phyloP scores from a whole-genome alignment of 2,329 filamentous ascomycete species.

The Penicillium olsonii region DNA sequence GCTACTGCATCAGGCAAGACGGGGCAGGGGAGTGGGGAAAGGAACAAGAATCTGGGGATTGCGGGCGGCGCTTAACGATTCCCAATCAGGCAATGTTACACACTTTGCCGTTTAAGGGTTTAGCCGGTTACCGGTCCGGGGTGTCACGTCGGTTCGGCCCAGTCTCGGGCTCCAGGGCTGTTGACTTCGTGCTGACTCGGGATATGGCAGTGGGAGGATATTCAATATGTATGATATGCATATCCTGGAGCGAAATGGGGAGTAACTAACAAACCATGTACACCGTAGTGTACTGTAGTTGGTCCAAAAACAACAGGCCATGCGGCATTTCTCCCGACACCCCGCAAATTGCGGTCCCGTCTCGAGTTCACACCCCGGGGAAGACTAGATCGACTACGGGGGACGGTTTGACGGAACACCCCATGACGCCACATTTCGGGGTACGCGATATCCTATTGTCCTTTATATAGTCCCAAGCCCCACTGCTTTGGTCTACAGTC shows the following conservation, averaged over 20 bases:
- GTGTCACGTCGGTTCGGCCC: conserved; percentile 8
- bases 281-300: too few relatives aligned
- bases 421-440: conserved; percentile 14
- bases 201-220: too few relatives aligned
- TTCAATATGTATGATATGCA: too few relatives aligned
- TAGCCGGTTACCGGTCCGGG: conserved; percentile 6
- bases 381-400: conserved; percentile 10
- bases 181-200: too few relatives aligned
- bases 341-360: conserved; percentile 15
- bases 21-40: neutral
- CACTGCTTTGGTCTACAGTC: neutral
- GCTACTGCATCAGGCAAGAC: conserved; percentile 10
- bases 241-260: too few relatives aligned
- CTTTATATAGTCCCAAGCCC: conserved; percentile 12
- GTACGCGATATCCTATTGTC: neutral
- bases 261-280: neutral
- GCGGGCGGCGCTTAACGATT: conserved; percentile 1
- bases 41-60: conserved; percentile 3
- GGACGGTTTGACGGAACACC: conserved; percentile 9
- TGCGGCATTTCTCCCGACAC: conserved; percentile 9
- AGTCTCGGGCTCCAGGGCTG: neutral
- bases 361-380: conserved; percentile 11
- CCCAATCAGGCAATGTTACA: conserved; percentile 1
- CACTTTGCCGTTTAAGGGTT: conserved; percentile 5
- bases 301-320: neutral